Base-by-base conservation (phyloP, 305 asterid genomes). In the Fraxinus nigra region DNA sequence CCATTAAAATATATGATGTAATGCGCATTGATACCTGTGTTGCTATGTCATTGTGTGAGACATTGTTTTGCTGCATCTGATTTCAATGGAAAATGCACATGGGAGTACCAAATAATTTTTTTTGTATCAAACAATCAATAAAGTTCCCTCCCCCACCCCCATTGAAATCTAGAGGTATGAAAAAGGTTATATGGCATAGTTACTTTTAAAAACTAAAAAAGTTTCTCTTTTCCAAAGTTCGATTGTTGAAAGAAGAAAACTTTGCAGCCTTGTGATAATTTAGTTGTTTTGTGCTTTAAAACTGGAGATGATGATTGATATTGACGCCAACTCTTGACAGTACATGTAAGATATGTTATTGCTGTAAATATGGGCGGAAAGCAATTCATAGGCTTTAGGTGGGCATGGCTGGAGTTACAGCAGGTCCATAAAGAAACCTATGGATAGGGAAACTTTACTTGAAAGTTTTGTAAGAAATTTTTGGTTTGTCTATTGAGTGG, bases 341-440 rank as follows among this genome's bases (percentile, higher is more conserved):
- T 83, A 75, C 85, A 69, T 86, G 3, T 82, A 73, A 89, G 91
- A 14, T 72, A 89, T 78, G 86, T 80, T 69, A 81, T 83, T 87
- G 92, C 91, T 82, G 92, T 90, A 90, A 90, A 90, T 85, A 83
- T 86, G 91, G 93, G 83, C 91, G 77, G 16, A 90, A 59, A 87
- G 26, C 22, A 61, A 87, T 59, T 11, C 78, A 85, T 82, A 82
- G 84, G 89, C 81, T 84, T 87, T 88, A 37, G 89, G 87, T 84
- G 92, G 92, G 86, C 87, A 72, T 78, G 81, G 83, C 8, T 26
- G 76, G 78, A 88, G 89, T 56, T 16, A 72, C 80, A 11, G 70
- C 69, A 78, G 40, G 84, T 86, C 89, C 89, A 88, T 90, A 87
- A 89, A 88, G 89, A 81, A 81, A 38, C 84, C 90, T 84, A 81